Evolutionary conservation across 768 basidiomycete genomes (phyloP).

Genomic region (Coprinopsis sp.): DNA sequence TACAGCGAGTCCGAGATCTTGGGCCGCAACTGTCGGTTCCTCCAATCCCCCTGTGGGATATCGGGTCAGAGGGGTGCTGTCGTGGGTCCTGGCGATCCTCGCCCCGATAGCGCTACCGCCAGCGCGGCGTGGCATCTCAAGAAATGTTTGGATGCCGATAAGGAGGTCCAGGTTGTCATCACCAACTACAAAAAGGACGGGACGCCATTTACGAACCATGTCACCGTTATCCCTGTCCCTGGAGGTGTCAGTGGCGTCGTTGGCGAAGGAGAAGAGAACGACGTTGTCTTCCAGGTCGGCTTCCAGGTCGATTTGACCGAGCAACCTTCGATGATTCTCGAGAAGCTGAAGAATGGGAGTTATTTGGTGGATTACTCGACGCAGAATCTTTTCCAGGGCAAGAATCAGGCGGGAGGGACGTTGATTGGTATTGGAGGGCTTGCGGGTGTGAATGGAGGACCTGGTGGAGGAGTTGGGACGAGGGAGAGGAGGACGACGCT

Average conservation of each 20-base stretch:
- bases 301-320: slow-evolving; percentile 93
- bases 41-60: slow-evolving; percentile 68
- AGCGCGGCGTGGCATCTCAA: slow-evolving; percentile 61
- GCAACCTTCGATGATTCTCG: slow-evolving; percentile 79
- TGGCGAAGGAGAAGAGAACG: slow-evolving; percentile 51
- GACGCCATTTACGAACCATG: slow-evolving; percentile 83
- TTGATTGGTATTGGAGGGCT: no score
- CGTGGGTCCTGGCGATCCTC: slow-evolving; percentile 32
- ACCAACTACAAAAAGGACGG: slow-evolving; percentile 89
- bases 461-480: neutral
- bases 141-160: slow-evolving; percentile 61
- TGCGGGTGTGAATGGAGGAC: neutral
- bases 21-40: slow-evolving; percentile 87
- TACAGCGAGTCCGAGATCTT: slow-evolving; percentile 73
- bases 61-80: slow-evolving; percentile 30
- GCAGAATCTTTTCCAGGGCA: slow-evolving; percentile 7
- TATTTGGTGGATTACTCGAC: slow-evolving; percentile 62
- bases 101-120: slow-evolving; percentile 53
- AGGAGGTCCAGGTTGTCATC: slow-evolving; percentile 85
- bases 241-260: slow-evolving; percentile 56
- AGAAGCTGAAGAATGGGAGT: slow-evolving; percentile 72
- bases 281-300: slow-evolving; percentile 84
- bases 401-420: no score
- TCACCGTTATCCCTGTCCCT: slow-evolving; percentile 83
- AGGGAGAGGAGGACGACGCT: slow-evolving; percentile 28